Base-by-base conservation (phyloP, 2,329 filamentous ascomycete species). In the Alternaria sp. region DNA sequence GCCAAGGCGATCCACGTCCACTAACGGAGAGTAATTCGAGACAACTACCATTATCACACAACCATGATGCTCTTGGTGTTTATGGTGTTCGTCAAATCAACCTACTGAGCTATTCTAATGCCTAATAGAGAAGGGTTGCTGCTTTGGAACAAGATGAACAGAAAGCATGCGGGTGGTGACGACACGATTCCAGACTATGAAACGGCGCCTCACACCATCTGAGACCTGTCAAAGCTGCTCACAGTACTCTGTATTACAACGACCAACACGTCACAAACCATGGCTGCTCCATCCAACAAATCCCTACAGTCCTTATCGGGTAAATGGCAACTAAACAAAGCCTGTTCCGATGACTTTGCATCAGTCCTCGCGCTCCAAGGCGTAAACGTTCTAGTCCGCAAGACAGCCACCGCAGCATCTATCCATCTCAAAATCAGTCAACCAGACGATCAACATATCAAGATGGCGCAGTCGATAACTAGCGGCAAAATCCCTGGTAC, bases 361-460 rank as follows among this genome's bases (percentile, higher is more conserved):
- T 58, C 48, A 32, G 55, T 66, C 25, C 54, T 66, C 38, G 64
- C 55, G 5, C 45, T 66, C 2, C 64, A 68, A n/a, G 64, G 66
- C 27, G 58, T 66, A 6, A 61, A 57, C 25, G 4, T 53, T 5
- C 49, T 66, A 8, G 46, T 66, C 41, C 53, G 64, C 38, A 63
- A 63, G 48, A 58, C 59, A 3, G 61, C 61, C 34, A 63, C 54
- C 2, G 55, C 55, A 34, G 64, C 64, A 12, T 64, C 63, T 7
- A 43, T 68, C 28, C 64, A 68, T 38, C 34, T 65, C n/a, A 63
- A 40, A 5, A 68, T 66, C 44, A 60, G 48, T n/a, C 64, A 65
- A 28, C 50, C 62, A 34, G 46, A 63, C 36, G 1, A 54, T 28
- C 38, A 59, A 44, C 53, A 66, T 18, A 61, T 68, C 40, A 54